Percentiles rank a stretch among this genome's conserved stretches.
phyloP scores from a whole-genome alignment of 169 alveolate species.

The Babesia ovata region DNA sequence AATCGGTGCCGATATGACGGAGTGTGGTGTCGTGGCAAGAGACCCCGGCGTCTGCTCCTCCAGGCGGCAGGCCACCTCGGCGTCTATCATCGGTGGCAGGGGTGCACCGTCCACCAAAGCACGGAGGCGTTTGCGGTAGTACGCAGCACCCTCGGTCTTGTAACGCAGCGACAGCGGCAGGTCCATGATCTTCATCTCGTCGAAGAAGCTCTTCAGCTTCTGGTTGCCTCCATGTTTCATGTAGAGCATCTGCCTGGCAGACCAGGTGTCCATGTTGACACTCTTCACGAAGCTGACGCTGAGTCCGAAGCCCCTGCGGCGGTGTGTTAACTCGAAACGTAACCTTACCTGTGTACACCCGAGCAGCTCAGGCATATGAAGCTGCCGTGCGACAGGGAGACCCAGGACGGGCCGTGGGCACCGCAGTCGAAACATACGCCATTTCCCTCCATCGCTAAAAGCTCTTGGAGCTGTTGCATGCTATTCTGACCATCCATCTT shows the following conservation, averaged over 20 bases:
- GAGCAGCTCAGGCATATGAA: conserved; percentile 94
- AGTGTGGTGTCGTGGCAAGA: background rate
- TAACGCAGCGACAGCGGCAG: conserved; percentile 73
- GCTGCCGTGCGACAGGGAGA: conserved; percentile 92
- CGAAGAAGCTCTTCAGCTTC: conserved; percentile 69
- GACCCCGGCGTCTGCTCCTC: conserved; percentile 41
- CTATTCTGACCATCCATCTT: conserved; percentile 46
- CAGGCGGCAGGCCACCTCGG: conserved; percentile 46
- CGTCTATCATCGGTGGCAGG: conserved; percentile 56
- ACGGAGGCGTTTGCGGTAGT: conserved; percentile 68
- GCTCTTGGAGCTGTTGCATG: conserved; percentile 57
- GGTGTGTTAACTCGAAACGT: background rate
- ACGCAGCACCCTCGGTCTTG: conserved; percentile 79
- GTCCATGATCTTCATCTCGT: conserved; percentile 70
- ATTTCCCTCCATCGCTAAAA: conserved; percentile 58
- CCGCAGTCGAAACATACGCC: conserved; percentile 79
- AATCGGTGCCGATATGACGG: background rate
- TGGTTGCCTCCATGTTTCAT: conserved; percentile 81
- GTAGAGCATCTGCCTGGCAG: conserved; percentile 84
- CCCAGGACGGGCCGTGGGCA: conserved; percentile 93
- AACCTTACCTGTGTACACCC: conserved; percentile 78
- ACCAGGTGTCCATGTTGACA: conserved; percentile 93
- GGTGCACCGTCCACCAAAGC: conserved; percentile 64
- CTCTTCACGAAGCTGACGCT: conserved; percentile 92
- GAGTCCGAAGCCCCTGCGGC: conserved; percentile 86